Percentiles rank a stretch among this genome's conserved stretches.
Evolutionary conservation across 169 alveolate genomes (phyloP).

Genomic region (Eimeria tenella): DNA sequence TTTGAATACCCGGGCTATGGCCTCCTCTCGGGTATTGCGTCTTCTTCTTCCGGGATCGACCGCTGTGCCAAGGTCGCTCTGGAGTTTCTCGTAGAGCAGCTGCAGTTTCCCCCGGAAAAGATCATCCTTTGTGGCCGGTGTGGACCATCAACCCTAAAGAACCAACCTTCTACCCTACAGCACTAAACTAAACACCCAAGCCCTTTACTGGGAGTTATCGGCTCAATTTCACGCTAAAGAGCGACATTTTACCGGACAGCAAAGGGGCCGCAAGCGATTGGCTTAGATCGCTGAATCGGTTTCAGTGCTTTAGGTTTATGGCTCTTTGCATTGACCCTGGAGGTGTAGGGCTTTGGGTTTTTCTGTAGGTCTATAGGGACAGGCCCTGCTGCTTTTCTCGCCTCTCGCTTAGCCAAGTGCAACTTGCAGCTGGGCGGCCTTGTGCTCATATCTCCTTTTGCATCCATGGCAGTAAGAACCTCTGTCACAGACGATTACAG

Average conservation of each 20-base stretch:
- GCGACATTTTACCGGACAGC: no score
- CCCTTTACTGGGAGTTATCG: no score
- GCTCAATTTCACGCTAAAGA: no score
- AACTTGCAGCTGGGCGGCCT: conserved; percentile 52
- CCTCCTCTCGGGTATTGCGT: background rate
- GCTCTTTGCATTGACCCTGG: no score
- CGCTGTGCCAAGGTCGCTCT: conserved; percentile 47
- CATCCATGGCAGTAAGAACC: conserved; percentile 29
- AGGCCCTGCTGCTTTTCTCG: conserved; percentile 63
- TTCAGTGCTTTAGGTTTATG: no score
- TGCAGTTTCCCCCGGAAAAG: conserved; percentile 7
- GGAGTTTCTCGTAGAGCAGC: conserved; percentile 50
- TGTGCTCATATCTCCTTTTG: conserved; percentile 44
- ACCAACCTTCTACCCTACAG: no score
- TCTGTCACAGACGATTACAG: no score
- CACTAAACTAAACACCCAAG: no score
- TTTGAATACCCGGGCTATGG: conserved; percentile 63
- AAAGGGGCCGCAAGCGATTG: no score
- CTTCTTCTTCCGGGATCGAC: conserved; percentile 26
- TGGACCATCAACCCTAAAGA: background rate
- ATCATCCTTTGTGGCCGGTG: conserved; percentile 58
- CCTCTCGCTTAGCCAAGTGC: conserved; percentile 45
- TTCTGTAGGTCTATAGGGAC: conserved; percentile 15
- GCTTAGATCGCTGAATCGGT: no score
- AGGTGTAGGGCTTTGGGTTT: background rate